Evolutionary conservation across 371 early-diverging fungal species (phyloP), one percentile per base, ranked within the genome.

Genomic region (Mortierella sp.): DNA sequence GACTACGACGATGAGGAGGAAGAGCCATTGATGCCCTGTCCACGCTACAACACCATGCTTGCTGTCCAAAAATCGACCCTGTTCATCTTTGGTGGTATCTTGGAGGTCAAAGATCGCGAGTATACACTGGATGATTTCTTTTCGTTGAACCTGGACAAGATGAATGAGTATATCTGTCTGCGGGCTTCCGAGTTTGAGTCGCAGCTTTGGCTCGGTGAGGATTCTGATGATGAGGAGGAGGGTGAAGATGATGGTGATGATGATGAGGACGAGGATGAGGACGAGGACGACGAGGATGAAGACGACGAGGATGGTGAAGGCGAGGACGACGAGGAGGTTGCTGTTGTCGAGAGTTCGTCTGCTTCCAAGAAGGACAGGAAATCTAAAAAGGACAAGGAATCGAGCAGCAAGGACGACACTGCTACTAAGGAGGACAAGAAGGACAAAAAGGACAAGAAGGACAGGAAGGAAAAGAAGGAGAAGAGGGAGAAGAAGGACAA

Each of bases 41-140:
- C 92, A 1, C 90, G 94, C 5, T 94, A 91, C 82, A 93, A 91
- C 81, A 80, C 91, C 13, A 93, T 92, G 93, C 67, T 93, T 87
- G 88, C 90, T 4, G 90, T 92, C 21, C 86, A 88, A 28, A 87
- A 88, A 69, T 89, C 89, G 43, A 87, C 80, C 2, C 79, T 94
- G 55, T 91, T 91, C 72, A 71, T 94, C 79, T 92, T 87, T 78
- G 94, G 94, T 13, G 94, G 94, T 8, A 89, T 93, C 37, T 67
- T 91, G 40, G 93, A 93, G 77, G 81, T 87, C 40, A 87, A 80
- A 53, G 89, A 88, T 64, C 88, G 89, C 71, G 94, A 94, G 83
- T 86, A 90, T 79, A 93, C 93, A 0, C 79, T 92, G 74, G 88
- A 89, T 44, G 93, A 94, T 82, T 82, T 94, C 48, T 93, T 92